Base-by-base conservation (phyloP, 306 rosid species). In the Gastrolobium villosum region DNA sequence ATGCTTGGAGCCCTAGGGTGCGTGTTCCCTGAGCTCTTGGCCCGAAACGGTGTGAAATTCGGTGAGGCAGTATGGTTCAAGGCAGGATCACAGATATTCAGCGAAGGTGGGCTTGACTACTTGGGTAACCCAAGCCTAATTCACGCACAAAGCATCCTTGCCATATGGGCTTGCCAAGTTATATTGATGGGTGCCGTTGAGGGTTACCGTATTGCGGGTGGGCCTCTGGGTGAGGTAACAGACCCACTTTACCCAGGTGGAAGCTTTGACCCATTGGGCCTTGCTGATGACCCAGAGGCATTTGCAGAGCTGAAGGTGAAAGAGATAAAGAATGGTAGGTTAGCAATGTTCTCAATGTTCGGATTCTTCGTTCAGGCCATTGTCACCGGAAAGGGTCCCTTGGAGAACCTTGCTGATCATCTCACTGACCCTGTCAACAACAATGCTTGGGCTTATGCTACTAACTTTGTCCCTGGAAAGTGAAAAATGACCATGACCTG, bases 341-440 rank as follows among this genome's bases (percentile, higher is more conserved):
- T 77, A 11, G 81, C 75, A 7, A 65, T 77, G 81, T 77, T 77
- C 48, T 77, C 81, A 1, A 66, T 65, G 67, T 77, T 77, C 54
- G 81, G 81, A 1, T 77, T 77, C 75, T 77, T 77, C 10, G 67
- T 77, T 65, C 81, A 77, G 5, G 81, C 81, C n/a, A 77, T 77
- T 40, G 80, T 76, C 3, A 76, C 80, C 2, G 80, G 80, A 52
- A 76, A 65, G 74, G 80, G 80, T 0, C 80, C 80, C 0, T 10
- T 76, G 15, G 79, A 75, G 10, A 75, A 75, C 14, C 63, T 75
- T 2, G 79, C 73, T 0, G 80, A 65, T 9, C 81, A 77, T 37
- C 34, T 77, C 1, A 74, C 81, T 2, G 81, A 77, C 9, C 81
- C 81, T 0, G 66, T 77, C 3, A 77, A 77, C 67, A 77, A 77